Evolutionary conservation across 2,329 filamentous ascomycete species (phyloP).

Genomic region (Ophiostoma sp.): DNA sequence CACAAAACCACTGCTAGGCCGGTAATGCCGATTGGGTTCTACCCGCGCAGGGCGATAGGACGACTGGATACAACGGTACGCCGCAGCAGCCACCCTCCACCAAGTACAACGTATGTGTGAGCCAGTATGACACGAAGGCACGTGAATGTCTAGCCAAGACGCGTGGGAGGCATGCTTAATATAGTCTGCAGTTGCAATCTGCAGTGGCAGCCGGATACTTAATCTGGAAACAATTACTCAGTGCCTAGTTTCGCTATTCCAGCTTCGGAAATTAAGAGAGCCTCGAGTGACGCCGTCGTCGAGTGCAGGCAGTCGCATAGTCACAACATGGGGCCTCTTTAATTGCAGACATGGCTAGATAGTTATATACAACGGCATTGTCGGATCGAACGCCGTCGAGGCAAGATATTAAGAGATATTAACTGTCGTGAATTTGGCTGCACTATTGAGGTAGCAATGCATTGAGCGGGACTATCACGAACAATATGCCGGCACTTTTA

Average conservation of each 20-base stretch:
- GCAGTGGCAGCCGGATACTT: neutral
- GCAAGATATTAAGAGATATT: neutral
- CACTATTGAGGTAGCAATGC: neutral
- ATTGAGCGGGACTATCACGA: neutral
- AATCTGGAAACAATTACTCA: neutral
- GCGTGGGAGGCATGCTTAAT: constrained; percentile 6
- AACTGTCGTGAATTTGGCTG: neutral
- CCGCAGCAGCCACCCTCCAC: neutral
- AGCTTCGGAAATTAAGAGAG: constrained; percentile 4
- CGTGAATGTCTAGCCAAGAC: neutral
- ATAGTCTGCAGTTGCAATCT: neutral
- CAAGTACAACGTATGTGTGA: neutral
- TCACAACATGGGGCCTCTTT: neutral
- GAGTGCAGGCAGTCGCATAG: neutral
- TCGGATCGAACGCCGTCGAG: neutral
- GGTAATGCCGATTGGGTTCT: neutral
- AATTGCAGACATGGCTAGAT: neutral
- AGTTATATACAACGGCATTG: neutral
- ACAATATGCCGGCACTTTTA: neutral
- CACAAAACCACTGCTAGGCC: neutral
- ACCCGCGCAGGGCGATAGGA: neutral
- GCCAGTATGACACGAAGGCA: neutral
- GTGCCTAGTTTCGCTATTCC: neutral
- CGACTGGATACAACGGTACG: neutral
- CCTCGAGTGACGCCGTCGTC: neutral